Conservation (phyloP, 495 filamentous ascomycete genomes). For the Talaromyces ruber region DNA sequence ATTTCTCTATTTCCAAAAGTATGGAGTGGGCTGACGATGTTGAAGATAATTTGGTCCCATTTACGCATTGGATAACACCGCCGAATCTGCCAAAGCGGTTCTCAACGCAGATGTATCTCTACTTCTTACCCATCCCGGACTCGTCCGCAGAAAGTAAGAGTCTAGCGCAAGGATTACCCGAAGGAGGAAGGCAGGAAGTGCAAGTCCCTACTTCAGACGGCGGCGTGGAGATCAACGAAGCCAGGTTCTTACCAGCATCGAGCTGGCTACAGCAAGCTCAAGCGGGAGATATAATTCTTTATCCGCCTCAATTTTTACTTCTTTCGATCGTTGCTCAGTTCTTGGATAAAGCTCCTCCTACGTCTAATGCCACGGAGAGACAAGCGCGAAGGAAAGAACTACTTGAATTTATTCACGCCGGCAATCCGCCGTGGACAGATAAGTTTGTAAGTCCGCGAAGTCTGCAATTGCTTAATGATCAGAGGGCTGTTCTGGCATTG, state of each 20-base stretch:
- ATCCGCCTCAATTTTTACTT: conserved; percentile 84
- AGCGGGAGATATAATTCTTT: conserved; percentile 66
- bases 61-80: conserved; percentile 90
- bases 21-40: conserved; percentile 5
- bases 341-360: conserved; percentile 33
- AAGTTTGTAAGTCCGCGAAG: conserved; percentile 68
- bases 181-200: conserved; percentile 29
- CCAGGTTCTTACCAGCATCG: conserved; percentile 60
- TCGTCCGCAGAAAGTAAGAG: conserved; percentile 20
- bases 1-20: background rate
- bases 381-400: conserved; percentile 38
- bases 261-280: conserved; percentile 59
- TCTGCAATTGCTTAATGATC: conserved; percentile 47
- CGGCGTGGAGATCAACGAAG: conserved; percentile 75
- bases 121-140: conserved; percentile 68
- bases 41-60: conserved; percentile 61
- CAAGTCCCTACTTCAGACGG: conserved; percentile 69
- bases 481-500: conserved; percentile 55
- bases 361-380: conserved; percentile 6
- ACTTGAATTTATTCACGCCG: conserved; percentile 45
- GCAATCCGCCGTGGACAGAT: conserved; percentile 60
- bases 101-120: conserved; percentile 93
- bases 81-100: conserved; percentile 61
- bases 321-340: conserved; percentile 57
- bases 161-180: conserved; percentile 17